A percentile compares a stretch with the other conserved stretches of the same genome.
Evolutionary conservation across 306 rosid species (phyloP).

Genomic region (Fragaria ananassa): DNA sequence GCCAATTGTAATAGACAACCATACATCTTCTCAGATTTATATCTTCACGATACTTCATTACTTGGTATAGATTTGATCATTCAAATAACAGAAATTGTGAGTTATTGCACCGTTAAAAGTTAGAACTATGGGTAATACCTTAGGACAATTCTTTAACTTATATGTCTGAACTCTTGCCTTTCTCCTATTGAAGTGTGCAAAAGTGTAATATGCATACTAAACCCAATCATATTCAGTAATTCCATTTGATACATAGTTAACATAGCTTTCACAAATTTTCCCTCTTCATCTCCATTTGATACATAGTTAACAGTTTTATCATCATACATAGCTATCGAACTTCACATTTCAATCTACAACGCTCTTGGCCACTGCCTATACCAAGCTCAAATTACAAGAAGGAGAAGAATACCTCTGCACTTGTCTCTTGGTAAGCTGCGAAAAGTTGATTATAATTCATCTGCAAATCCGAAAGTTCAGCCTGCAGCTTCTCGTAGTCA

Average conservation of each 20-base stretch:
- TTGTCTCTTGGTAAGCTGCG: slow-evolving; percentile 55
- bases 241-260: not conserved
- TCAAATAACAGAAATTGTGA: slow-evolving; percentile 1
- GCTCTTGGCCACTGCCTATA: not conserved
- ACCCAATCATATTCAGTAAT: not conserved
- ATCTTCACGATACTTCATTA: not conserved
- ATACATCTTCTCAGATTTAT: not conserved
- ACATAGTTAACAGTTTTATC: not conserved
- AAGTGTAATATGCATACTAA: not conserved
- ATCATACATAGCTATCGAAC: not conserved
- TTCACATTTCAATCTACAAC: not conserved
- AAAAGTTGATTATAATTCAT: slow-evolving; percentile 56
- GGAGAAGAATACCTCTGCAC: slow-evolving; percentile 61
- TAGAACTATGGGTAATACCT: not conserved
- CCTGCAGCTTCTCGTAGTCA: slow-evolving; percentile 68
- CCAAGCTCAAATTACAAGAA: not conserved
- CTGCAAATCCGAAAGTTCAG: slow-evolving; percentile 74
- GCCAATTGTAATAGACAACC: not conserved
- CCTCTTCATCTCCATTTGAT: not conserved
- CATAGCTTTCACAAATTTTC: not conserved
- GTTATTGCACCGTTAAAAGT: not conserved
- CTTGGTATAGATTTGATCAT: not conserved
- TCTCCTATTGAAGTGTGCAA: not conserved
- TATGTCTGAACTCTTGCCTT: not conserved
- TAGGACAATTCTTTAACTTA: not conserved